Base-by-base conservation (phyloP, 1,139 yeast genomes). In the Geotrichum aggregatum region DNA sequence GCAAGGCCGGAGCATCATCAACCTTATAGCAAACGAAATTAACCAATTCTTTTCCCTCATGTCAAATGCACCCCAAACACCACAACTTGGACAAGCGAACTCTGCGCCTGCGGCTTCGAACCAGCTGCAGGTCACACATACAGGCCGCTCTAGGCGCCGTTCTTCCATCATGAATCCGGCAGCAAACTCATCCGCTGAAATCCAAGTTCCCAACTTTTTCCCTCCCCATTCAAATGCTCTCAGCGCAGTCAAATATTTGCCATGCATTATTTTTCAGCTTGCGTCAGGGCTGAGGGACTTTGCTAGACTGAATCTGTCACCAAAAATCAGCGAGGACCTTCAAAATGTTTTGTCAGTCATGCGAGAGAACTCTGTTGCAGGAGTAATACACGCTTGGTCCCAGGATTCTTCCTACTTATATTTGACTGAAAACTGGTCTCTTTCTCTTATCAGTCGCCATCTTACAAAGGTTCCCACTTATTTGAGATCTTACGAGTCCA, bases 181-280 rank as follows among this genome's bases (percentile, higher is more conserved):
- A 6, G 24, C 26, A 16, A 11, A 39, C 4, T 4, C 41, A 1
- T 24, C 48, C 13, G 14, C 42, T 5, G 54, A 53, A 1, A 49
- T 48, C 13, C 58, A 67, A 8, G 65, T 76, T 40, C 75, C 73
- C 65, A 80, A 82, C 1, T 82, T 80, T 59, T 63, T 82, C 26
- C 88, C 89, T 1, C 82, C 82, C 1, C 70, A 72, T 53, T 73
- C 87, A 1, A 84, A 82, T 59, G 77, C 84, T 7, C 66, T 84
- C 30, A 75, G 85, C 47, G 73, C 84, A 1, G 66, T 77, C 18
- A 71, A 76, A 56, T 79, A 77, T 58, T 62, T 79, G 34, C 72
- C 77, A 44, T 64, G 70, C 54, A 67, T 79, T 45, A 64, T 74
- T 45, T 68, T 70, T 47, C 62, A 70, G 11, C 60, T 76, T 48